These are phyloP conservation scores for Ophiostoma sp. DNA, from an alignment of 2,329 filamentous ascomycete genomes.

Conservation along the genomic window DNA sequence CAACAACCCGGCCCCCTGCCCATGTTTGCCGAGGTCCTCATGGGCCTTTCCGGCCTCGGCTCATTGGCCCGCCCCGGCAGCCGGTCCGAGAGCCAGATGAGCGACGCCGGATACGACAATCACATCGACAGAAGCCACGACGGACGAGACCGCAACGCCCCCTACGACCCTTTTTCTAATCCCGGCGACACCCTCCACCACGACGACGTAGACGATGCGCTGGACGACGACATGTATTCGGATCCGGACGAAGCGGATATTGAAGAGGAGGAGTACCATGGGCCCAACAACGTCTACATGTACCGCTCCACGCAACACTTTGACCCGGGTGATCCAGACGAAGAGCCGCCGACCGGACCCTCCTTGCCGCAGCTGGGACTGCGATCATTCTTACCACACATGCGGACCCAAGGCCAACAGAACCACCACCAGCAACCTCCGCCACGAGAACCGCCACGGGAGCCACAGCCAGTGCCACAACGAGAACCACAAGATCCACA, in stretches of 20 bases:
- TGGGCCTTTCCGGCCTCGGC: conserved; percentile 8
- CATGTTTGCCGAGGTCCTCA: conserved; percentile 16
- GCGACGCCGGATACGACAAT: neutral
- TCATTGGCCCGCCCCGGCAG: neutral
- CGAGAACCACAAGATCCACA: conserved; percentile 12
- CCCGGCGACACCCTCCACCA: neutral
- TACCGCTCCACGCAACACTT: conserved; percentile 38
- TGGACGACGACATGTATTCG: conserved; percentile 37
- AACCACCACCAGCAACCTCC: neutral
- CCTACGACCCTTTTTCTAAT: neutral
- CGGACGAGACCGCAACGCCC: neutral
- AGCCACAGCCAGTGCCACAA: neutral
- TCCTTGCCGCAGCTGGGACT: neutral
- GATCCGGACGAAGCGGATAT: conserved; percentile 62
- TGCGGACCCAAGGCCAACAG: neutral
- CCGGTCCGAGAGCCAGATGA: neutral
- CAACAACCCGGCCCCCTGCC: conserved; percentile 4
- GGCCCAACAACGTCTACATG: conserved; percentile 45
- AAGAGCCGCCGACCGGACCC: neutral
- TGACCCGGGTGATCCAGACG: neutral
- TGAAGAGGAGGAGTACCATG: conserved; percentile 49
- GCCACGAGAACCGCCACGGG: neutral
- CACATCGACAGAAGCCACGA: neutral
- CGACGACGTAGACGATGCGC: conserved; percentile 24
- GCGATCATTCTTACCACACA: neutral